Evolutionary conservation across 148 eudicot genomes (phyloP).

Genomic region (Dysphania ambrosioides): DNA sequence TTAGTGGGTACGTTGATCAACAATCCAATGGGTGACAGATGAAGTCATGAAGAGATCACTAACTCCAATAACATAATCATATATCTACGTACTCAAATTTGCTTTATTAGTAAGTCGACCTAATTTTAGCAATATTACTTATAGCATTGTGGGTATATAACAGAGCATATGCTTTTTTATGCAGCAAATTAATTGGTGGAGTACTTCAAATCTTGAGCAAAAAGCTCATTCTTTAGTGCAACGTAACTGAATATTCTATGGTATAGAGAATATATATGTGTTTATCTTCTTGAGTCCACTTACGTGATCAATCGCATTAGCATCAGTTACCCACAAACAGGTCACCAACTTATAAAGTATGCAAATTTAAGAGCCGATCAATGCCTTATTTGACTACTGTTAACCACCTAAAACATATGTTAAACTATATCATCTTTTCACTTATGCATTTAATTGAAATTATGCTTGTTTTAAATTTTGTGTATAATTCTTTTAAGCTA

Average conservation of each 20-base stretch:
- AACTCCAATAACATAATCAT: constrained; percentile 9
- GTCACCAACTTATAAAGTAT: too few relatives aligned
- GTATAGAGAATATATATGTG: background rate
- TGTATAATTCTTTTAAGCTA: too few relatives aligned
- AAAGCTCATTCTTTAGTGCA: background rate
- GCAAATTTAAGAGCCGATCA: too few relatives aligned
- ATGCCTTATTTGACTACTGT: too few relatives aligned
- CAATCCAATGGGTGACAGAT: background rate
- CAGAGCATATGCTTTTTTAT: background rate
- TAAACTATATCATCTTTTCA: too few relatives aligned
- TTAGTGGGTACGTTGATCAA: constrained; percentile 5
- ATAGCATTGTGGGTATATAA: background rate
- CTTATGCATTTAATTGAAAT: too few relatives aligned
- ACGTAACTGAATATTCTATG: constrained; percentile 6
- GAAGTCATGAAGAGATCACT: background rate
- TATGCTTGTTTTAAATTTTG: too few relatives aligned
- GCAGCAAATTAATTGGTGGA: background rate
- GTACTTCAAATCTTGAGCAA: background rate
- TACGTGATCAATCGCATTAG: background rate
- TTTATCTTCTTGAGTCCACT: background rate
- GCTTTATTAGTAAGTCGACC: background rate
- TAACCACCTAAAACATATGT: too few relatives aligned
- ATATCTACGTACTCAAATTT: background rate
- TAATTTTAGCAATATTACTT: background rate
- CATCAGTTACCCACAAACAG: too few relatives aligned